phyloP scores from a whole-genome alignment of 352 stramenopile species.

The Pythium apleroticum region DNA sequence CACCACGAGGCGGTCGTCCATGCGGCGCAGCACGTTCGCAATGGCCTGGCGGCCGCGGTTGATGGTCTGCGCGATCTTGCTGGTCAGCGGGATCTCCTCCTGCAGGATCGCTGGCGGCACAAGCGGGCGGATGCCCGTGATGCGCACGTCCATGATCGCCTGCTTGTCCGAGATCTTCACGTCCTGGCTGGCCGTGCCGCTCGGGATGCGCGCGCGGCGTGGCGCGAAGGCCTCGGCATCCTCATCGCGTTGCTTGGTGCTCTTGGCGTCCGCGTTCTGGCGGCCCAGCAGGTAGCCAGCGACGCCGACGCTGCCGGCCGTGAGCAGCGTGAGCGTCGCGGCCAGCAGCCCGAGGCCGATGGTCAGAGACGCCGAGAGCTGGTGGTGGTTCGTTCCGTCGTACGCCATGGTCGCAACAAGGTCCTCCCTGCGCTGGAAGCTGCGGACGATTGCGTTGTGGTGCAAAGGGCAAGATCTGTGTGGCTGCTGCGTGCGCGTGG shows the following conservation, averaged over 20 bases:
- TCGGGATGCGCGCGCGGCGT: slow-evolving; percentile 63
- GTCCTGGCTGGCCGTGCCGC: slow-evolving; percentile 66
- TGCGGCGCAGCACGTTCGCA: slow-evolving; percentile 70
- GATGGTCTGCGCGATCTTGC: slow-evolving; percentile 82
- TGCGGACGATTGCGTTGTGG: slow-evolving; percentile 13
- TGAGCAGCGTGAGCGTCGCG: slow-evolving; percentile 74
- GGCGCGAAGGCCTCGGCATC: slow-evolving; percentile 15
- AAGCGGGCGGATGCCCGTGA: slow-evolving; percentile 81
- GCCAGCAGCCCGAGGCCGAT: slow-evolving; percentile 65
- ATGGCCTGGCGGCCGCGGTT: slow-evolving; percentile 71
- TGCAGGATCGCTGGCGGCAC: slow-evolving; percentile 83
- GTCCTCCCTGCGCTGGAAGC: not conserved
- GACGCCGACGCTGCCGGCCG: slow-evolving; percentile 63
- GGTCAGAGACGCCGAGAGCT: slow-evolving; percentile 45
- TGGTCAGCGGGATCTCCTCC: slow-evolving; percentile 81
- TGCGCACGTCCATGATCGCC: slow-evolving; percentile 85
- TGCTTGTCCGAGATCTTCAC: slow-evolving; percentile 87
- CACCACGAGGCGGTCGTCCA: slow-evolving; percentile 84
- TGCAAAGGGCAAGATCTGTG: not conserved
- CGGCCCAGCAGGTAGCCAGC: slow-evolving; percentile 71
- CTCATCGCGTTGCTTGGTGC: slow-evolving; percentile 24
- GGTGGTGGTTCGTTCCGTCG: slow-evolving; percentile 11
- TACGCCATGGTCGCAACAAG: slow-evolving; percentile 23
- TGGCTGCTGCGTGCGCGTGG: not conserved
- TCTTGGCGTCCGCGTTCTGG: slow-evolving; percentile 26